Conservation (phyloP, 2,329 filamentous ascomycete species). For the Akanthomyces lecanii region DNA sequence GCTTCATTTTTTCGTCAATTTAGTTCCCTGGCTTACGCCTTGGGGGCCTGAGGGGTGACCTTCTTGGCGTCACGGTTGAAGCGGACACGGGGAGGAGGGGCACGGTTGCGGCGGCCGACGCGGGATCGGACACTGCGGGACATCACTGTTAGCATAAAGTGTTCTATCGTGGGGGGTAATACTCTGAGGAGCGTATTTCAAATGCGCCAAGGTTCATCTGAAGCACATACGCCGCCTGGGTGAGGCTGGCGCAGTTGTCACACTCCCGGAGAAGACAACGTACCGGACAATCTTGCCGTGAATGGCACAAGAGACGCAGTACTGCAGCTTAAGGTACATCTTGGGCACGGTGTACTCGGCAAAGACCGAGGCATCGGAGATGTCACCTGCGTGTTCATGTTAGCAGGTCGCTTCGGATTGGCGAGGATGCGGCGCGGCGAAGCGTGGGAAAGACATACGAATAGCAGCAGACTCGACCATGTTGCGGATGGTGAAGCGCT, state of each 20-base stretch:
- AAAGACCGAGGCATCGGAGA: constrained; percentile 99
- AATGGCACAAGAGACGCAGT: constrained; percentile 99
- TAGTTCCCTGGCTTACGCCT: constrained; percentile 31
- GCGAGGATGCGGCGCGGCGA: background rate
- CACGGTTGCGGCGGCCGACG: constrained; percentile 97
- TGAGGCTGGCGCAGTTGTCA: constrained; percentile 49
- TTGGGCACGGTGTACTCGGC: constrained; percentile 99
- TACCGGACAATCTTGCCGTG: constrained; percentile 99
- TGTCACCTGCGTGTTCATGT: constrained; percentile 71
- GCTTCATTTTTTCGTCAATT: constrained; percentile 10
- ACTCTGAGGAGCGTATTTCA: constrained; percentile 31
- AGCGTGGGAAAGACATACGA: constrained; percentile 62
- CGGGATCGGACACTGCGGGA: constrained; percentile 83
- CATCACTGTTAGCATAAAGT: constrained; percentile 37
- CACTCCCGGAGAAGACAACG: constrained; percentile 56
- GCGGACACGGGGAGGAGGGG: constrained; percentile 91
- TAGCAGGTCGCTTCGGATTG: background rate
- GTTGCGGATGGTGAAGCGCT: constrained; percentile 99
- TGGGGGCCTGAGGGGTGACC: constrained; percentile 69
- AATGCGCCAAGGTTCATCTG: constrained; percentile 59
- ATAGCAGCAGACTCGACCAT: constrained; percentile 99
- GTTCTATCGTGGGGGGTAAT: constrained; percentile 24
- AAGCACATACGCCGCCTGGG: constrained; percentile 41
- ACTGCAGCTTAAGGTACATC: constrained; percentile 99
- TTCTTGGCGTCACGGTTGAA: constrained; percentile 99